Evolutionary conservation across 2,329 filamentous ascomycete genomes (phyloP).

Genomic region (Myriosclerotinia duriaeana): DNA sequence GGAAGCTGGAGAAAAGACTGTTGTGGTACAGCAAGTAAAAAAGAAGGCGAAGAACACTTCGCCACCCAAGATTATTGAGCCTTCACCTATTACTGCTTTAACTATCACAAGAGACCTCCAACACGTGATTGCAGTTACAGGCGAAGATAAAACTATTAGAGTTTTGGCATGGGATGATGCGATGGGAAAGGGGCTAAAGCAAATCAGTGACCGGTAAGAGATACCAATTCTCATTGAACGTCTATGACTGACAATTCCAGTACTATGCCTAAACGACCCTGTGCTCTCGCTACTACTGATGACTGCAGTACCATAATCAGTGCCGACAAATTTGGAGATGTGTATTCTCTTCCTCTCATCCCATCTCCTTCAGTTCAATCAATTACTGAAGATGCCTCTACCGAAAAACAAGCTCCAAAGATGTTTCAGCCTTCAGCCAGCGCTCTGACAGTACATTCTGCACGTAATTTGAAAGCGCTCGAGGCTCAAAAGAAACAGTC

Average conservation of each 20-base stretch:
- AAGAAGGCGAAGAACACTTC: constrained; percentile 31
- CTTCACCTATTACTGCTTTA: constrained; percentile 68
- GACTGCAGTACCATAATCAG: constrained; percentile 73
- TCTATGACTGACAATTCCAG: constrained; percentile 40
- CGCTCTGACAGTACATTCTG: constrained; percentile 61
- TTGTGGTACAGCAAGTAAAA: constrained; percentile 28
- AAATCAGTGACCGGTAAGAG: constrained; percentile 70
- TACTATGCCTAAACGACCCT: constrained; percentile 86
- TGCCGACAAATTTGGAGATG: constrained; percentile 96
- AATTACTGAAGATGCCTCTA: constrained; percentile 27
- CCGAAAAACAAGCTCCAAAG: constrained; percentile 33
- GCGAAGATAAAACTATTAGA: constrained; percentile 88
- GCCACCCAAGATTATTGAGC: constrained; percentile 45
- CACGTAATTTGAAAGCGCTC: constrained; percentile 60
- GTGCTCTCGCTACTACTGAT: constrained; percentile 67
- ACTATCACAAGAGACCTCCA: constrained; percentile 61
- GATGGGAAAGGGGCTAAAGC: constrained; percentile 48
- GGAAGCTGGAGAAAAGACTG: constrained; percentile 22
- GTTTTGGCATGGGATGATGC: constrained; percentile 72
- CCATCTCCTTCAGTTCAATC: constrained; percentile 25
- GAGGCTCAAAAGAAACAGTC: constrained; percentile 56
- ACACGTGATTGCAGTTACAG: constrained; percentile 75
- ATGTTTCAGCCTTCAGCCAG: constrained; percentile 54
- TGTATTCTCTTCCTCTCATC: constrained; percentile 81
- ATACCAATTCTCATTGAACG: constrained; percentile 8